Evolutionary conservation across 495 filamentous ascomycete genomes (phyloP), one percentile per base, ranked within the genome.

Genomic region (Penicillium verhagenii): DNA sequence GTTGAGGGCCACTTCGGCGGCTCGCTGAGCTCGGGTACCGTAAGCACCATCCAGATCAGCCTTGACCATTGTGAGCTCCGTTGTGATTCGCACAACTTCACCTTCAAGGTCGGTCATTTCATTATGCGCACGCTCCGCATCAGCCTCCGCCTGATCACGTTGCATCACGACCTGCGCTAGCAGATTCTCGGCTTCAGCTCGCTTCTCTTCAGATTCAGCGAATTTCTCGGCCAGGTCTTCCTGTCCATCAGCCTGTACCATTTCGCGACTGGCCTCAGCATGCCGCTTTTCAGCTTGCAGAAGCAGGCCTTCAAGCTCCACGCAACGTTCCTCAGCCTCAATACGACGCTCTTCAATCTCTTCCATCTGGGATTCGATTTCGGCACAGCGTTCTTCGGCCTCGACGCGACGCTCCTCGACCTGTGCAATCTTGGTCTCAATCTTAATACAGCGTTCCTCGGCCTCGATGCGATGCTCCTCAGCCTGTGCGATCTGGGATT

Each of bases 11-110:
- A 82, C 85, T 64, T 91, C 87, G 0, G 88, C 88, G 5, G 90
- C 91, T 20, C 91, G 84, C 68, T 94, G 78, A 35, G 86, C 82
- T 50, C 89, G 77, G 9, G 83, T 83, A 24, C 91, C 94, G 65
- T 96, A 96, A 18, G 94, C 93, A 49, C 90, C 90, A 64, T 98
- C 94, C 29, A 97, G 86, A 74, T 98, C 94, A 5, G 94, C 94
- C 68, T 89, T 90, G 52, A 89, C 89, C 72, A 98, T 84, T 43
- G 92, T 92, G 53, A 96, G 76, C 65, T 97, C 94, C 33, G 92
- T 97, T 52, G 91, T 91, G 44, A 95, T 77, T 51, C 90, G 85
- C 43, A 92, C 88, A 53, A 96, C 79, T 69, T 94, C 90, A 58
- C 83, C 80, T 65, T 95, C 92, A 47, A 95, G 77, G 25, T 82